Conservation (phyloP, 1,284 basidiomycete genomes). For the Pholiota adiposa region DNA sequence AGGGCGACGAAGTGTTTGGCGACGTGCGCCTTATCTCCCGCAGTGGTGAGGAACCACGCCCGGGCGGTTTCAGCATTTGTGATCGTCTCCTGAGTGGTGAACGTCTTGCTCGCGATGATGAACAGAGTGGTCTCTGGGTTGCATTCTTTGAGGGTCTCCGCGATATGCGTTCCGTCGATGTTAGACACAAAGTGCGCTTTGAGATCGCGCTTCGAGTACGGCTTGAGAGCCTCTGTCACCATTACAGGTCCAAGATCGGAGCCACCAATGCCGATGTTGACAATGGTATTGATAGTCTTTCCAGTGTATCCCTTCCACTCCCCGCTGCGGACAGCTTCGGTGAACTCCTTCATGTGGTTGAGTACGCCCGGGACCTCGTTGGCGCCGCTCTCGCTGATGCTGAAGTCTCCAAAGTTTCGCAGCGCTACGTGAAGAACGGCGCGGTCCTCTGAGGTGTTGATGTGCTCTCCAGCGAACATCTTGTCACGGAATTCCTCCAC, state of each 20-base stretch:
- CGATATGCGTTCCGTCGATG: slow-evolving; percentile 98
- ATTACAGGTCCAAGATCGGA: slow-evolving; percentile 98
- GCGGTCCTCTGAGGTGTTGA: slow-evolving; percentile 98
- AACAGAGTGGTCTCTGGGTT: slow-evolving; percentile 95
- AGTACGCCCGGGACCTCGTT: slow-evolving; percentile 86
- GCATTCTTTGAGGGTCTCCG: slow-evolving; percentile 83
- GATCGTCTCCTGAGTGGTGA: slow-evolving; percentile 99
- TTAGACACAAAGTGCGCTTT: slow-evolving; percentile 93
- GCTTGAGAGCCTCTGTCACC: slow-evolving; percentile 97
- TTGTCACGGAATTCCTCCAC: slow-evolving; percentile 88
- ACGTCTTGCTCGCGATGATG: slow-evolving; percentile 98
- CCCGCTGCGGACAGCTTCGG: slow-evolving; percentile 84
- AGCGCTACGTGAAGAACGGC: slow-evolving; percentile 96
- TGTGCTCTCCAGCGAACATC: slow-evolving; percentile 96
- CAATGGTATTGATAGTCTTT: slow-evolving; percentile 91
- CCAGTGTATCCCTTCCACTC: slow-evolving; percentile 97
- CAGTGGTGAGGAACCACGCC: slow-evolving; percentile 90
- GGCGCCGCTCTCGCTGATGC: slow-evolving; percentile 82
- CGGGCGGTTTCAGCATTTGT: slow-evolving; percentile 96
- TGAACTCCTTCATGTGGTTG: slow-evolving; percentile 91
- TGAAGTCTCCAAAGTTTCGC: slow-evolving; percentile 81
- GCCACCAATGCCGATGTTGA: slow-evolving; percentile 99
- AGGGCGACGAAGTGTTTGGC: slow-evolving; percentile 99
- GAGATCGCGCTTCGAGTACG: slow-evolving; percentile 90
- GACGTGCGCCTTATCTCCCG: slow-evolving; percentile 89